Conservation (phyloP, 768 basidiomycete genomes). For the Pleurotus citrinopileatus region DNA sequence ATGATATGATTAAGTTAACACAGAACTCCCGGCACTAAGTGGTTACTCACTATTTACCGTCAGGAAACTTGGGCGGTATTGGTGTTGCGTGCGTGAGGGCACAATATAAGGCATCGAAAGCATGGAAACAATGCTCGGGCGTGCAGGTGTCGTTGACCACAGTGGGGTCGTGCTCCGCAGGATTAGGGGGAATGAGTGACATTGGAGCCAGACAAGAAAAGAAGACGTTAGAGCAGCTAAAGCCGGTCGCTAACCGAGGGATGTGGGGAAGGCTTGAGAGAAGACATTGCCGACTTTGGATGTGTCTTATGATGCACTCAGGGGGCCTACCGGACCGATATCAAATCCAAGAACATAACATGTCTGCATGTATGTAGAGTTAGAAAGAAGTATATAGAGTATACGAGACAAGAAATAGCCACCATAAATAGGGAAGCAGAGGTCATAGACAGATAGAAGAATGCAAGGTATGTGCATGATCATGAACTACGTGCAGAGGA, state of each 20-base stretch:
- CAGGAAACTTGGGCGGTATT: constrained; percentile 59
- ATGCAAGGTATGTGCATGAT: constrained; percentile 15
- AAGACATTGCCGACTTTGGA: neutral
- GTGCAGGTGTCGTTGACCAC: constrained; percentile 48
- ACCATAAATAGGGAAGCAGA: neutral
- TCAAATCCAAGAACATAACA: neutral
- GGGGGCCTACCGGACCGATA: neutral
- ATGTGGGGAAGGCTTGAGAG: neutral
- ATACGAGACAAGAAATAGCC: neutral
- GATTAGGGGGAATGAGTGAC: constrained; percentile 56
- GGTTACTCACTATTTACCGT: constrained; percentile 73
- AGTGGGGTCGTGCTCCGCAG: constrained; percentile 37
- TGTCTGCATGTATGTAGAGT: neutral
- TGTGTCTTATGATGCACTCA: neutral
- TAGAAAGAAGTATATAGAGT: neutral
- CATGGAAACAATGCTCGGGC: constrained; percentile 76
- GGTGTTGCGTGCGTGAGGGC: constrained; percentile 58
- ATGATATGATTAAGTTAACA: neutral
- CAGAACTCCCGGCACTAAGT: neutral
- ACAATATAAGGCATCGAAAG: constrained; percentile 81
- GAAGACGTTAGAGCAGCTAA: neutral
- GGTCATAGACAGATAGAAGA: constrained; percentile 3
- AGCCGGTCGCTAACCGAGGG: neutral
- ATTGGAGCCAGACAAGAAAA: constrained; percentile 29
- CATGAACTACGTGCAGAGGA: constrained; percentile 4